phyloP scores from a whole-genome alignment of 2,329 filamentous ascomycete species.

The Cladobotryum mycophilum region DNA sequence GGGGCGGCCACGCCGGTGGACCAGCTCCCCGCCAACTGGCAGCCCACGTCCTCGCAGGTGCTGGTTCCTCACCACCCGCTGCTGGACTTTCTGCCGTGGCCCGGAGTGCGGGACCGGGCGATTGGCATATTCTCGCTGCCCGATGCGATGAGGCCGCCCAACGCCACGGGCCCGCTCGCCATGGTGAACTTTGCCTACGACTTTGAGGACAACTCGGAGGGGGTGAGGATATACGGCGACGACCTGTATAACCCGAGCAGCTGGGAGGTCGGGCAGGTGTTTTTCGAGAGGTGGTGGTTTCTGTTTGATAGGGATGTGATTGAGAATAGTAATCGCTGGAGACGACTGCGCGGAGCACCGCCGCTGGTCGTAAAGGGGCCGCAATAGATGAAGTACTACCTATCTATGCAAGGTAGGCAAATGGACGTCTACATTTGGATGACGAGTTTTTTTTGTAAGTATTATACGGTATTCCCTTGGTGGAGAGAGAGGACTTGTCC shows the following conservation, averaged over 20 bases:
- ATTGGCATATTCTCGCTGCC: conserved; percentile 47
- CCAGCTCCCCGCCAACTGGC: conserved; percentile 41
- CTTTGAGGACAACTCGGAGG: conserved; percentile 49
- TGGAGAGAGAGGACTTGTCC: too few species aligned
- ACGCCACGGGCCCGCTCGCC: conserved; percentile 39
- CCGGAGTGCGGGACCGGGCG: conserved; percentile 44
- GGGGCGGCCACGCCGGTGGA: conserved; percentile 25
- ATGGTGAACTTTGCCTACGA: conserved; percentile 50
- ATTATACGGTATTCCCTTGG: neutral
- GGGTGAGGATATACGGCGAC: conserved; percentile 41
- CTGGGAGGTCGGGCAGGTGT: conserved; percentile 54
- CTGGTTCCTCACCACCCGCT: conserved; percentile 50
- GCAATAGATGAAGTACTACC: neutral
- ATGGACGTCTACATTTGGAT: neutral
- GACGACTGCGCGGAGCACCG: conserved; percentile 39
- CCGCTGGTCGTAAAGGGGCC: conserved; percentile 17
- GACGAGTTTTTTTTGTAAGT: neutral
- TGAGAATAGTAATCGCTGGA: conserved; percentile 47
- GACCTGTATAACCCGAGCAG: conserved; percentile 42
- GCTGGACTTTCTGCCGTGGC: conserved; percentile 54
- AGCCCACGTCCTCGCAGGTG: conserved; percentile 44
- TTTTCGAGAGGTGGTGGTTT: conserved; percentile 57
- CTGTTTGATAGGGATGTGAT: conserved; percentile 48
- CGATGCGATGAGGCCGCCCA: conserved; percentile 38
- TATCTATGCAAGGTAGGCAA: too few species aligned